These are phyloP conservation scores for Balakata baccata DNA, from an alignment of 345 rosid genomes.

Conservation along the genomic window DNA sequence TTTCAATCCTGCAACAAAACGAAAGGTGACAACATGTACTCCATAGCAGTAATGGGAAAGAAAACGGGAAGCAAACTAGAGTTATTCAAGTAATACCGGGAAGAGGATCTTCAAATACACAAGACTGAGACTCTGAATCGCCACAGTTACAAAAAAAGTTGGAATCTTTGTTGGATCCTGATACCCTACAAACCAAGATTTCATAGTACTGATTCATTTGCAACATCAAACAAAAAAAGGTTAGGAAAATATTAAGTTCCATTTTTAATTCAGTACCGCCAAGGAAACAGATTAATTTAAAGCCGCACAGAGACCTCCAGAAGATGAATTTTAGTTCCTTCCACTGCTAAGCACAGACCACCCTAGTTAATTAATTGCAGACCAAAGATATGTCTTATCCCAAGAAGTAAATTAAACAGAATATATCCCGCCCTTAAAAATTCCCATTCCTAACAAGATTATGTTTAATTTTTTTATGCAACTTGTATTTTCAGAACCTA, in stretches of 20 bases:
- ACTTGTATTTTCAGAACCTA: too few species aligned
- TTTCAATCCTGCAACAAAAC: constrained; percentile 54
- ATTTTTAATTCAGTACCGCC: not conserved
- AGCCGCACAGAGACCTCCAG: not conserved
- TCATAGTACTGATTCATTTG: not conserved
- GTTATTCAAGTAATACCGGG: constrained; percentile 43
- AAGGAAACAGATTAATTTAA: too few species aligned
- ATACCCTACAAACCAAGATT: constrained; percentile 38
- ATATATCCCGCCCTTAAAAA: not conserved
- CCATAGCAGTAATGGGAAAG: not conserved
- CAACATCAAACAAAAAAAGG: not conserved
- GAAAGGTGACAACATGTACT: not conserved
- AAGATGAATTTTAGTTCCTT: not conserved
- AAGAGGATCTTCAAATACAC: constrained; percentile 50
- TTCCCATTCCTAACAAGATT: not conserved
- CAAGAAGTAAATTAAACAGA: not conserved
- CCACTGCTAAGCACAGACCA: not conserved
- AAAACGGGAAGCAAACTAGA: not conserved
- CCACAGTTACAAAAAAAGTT: constrained; percentile 51
- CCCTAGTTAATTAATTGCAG: not conserved
- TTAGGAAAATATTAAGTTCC: not conserved
- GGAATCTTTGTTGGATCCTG: constrained; percentile 47
- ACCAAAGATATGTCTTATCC: not conserved
- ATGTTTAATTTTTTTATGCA: not conserved
- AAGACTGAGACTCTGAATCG: constrained; percentile 52